Evolutionary conservation across 768 basidiomycete genomes (phyloP), one percentile per base, ranked within the genome.

Genomic region (Pleurotus pulmonarius): DNA sequence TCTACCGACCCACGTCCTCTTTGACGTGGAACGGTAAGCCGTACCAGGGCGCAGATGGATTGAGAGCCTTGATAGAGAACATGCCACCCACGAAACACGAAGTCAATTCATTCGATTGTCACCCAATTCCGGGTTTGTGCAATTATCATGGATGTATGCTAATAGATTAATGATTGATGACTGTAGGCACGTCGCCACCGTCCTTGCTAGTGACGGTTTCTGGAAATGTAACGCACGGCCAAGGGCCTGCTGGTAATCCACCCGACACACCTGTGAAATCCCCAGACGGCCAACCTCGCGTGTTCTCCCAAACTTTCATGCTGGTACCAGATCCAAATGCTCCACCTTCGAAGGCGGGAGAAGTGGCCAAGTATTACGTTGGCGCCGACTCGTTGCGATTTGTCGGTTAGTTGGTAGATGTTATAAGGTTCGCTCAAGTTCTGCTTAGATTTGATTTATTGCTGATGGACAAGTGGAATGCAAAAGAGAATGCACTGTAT

Each of bases 281-380:
- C 16, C 73, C 86, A 15, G 91, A 93, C 55, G 88, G 83, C 9
- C 89, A 91, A 39, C 86, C 92, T 6, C 83, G 92, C 39, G 89
- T 92, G 49, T 94, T 94, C 70, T 87, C 87, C 15, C 92, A 94
- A 69, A 89, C 90, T 5, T 94, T 94, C 65, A 83, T 94, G 75
- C 84, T 94, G 37, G 83, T 87, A 8, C 90, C 90, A 3, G 90
- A 92, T 65, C 75, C 88, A 3, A 77, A 75, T 43, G 83, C 86
- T 26, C 77, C 87, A 2, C 77, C 83, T 15, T 77, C 79, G 1
- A 85, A 85, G 58, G 77, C 80, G 4, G 89, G 86, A 56, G 88
- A 89, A 64, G 81, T 89, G 0, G 87, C 88, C 7, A 92, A 88
- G 67, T 93, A 93, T 66, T 93, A 88, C 64, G 75, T 94, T 55